These are phyloP conservation scores for Rhodotorula glutinis DNA, from an alignment of 1,284 basidiomycete species.

Conservation along the genomic window DNA sequence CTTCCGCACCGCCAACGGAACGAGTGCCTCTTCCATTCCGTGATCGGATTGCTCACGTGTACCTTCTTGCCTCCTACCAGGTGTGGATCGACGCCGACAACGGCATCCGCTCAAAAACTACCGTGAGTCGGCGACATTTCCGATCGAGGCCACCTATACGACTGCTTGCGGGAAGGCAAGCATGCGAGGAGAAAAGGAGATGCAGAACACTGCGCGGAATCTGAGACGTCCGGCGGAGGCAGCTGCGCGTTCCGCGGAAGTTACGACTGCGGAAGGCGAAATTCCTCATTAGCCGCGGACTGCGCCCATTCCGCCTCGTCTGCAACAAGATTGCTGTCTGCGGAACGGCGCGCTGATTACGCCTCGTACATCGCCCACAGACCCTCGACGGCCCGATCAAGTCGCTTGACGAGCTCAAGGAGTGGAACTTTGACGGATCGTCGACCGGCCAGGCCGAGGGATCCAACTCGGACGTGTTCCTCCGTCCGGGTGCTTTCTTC, in stretches of 20 bases:
- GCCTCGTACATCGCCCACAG: conserved; percentile 49
- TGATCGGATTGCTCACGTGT: not conserved
- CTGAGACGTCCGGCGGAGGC: too few species aligned
- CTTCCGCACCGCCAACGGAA: not conserved
- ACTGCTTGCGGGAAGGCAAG: not conserved
- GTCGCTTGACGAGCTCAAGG: conserved; percentile 78
- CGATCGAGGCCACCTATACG: not conserved
- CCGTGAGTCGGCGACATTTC: conserved; percentile 45
- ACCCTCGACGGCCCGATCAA: conserved; percentile 79
- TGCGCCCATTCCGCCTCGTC: not conserved
- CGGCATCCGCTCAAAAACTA: conserved; percentile 91
- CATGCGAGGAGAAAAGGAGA: too few species aligned
- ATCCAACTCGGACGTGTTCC: conserved; percentile 93
- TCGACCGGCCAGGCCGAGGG: conserved; percentile 96
- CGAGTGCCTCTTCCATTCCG: conserved; percentile 53
- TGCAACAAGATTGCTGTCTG: not conserved
- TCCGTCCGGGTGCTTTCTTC: conserved; percentile 95
- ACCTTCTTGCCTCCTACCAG: conserved; percentile 47
- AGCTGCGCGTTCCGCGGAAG: too few species aligned
- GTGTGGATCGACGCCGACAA: conserved; percentile 93
- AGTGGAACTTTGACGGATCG: conserved; percentile 99
- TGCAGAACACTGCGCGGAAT: too few species aligned
- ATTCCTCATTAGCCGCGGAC: too few species aligned
- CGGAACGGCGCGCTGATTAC: not conserved
- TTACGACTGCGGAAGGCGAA: too few species aligned